A percentile compares a stretch with the other conserved stretches of the same genome.
These are phyloP conservation scores for Musa schizocarpa DNA, from an alignment of 176 grass and related monocot species.

Conservation along the genomic window DNA sequence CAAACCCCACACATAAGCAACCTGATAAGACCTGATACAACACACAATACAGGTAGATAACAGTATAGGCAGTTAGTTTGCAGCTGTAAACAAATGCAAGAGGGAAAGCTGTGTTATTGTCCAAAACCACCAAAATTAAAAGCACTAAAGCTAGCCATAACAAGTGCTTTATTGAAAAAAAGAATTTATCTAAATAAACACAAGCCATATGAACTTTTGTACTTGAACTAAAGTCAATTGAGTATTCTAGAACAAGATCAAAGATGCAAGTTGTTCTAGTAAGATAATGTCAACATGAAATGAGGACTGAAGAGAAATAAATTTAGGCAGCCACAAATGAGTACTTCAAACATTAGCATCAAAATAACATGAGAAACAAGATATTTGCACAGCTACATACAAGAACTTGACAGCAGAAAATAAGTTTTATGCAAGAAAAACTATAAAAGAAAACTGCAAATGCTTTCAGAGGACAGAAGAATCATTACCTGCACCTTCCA, in stretches of 20 bases:
- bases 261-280: not conserved
- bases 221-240: not conserved
- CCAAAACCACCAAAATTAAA: too few relatives aligned
- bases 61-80: too few relatives aligned
- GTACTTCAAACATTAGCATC: not conserved
- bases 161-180: too few relatives aligned
- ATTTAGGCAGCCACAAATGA: not conserved
- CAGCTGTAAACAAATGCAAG: too few relatives aligned
- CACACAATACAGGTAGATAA: too few relatives aligned
- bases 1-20: too few relatives aligned
- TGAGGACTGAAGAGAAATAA: not conserved
- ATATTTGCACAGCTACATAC: not conserved
- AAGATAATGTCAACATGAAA: not conserved
- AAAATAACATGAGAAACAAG: not conserved
- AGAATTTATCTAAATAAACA: not conserved
- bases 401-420: not conserved
- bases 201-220: not conserved
- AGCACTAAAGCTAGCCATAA: too few relatives aligned
- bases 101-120: too few relatives aligned
- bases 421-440: not conserved
- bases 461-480: constrained; percentile 9
- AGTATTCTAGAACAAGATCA: not conserved
- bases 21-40: too few relatives aligned
- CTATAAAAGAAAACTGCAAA: not conserved
- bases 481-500: constrained; percentile 89